Evolutionary conservation across 2,329 filamentous ascomycete species (phyloP).

Genomic region (Setomelanomma holmii): DNA sequence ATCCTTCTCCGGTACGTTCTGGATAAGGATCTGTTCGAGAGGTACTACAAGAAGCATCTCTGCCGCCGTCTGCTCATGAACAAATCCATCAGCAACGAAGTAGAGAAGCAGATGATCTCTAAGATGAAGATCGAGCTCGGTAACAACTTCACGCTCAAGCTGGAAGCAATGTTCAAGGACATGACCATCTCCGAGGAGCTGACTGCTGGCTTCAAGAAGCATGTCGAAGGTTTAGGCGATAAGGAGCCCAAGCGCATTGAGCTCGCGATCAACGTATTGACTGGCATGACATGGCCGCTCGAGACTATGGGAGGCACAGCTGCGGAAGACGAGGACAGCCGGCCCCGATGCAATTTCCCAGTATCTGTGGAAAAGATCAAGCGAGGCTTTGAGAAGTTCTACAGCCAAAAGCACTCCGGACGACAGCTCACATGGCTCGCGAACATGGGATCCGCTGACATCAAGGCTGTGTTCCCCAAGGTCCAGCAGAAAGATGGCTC

Average conservation of each 20-base stretch:
- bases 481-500: conserved; percentile 73
- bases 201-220: conserved; percentile 75
- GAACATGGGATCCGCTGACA: conserved; percentile 81
- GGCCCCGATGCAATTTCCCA: conserved; percentile 73
- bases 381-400: conserved; percentile 87
- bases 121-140: conserved; percentile 98
- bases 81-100: conserved; percentile 88
- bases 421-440: conserved; percentile 85
- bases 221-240: conserved; percentile 67
- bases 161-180: conserved; percentile 98
- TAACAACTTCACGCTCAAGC: conserved; percentile 88
- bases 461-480: conserved; percentile 79
- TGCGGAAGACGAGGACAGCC: conserved; percentile 56
- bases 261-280: conserved; percentile 83
- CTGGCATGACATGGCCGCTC: conserved; percentile 93
- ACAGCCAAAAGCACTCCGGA: conserved; percentile 85
- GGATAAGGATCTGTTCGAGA: conserved; percentile 94
- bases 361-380: conserved; percentile 76
- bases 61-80: conserved; percentile 85
- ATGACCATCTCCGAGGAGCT: conserved; percentile 88
- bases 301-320: conserved; percentile 75
- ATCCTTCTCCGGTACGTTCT: conserved; percentile 84
- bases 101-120: conserved; percentile 93
- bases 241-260: conserved; percentile 72
- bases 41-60: conserved; percentile 97